Percentiles rank a stretch among this genome's conserved stretches.
Conservation (phyloP, 2,329 filamentous ascomycete species). For the Pseudogymnoascus sp. region DNA sequence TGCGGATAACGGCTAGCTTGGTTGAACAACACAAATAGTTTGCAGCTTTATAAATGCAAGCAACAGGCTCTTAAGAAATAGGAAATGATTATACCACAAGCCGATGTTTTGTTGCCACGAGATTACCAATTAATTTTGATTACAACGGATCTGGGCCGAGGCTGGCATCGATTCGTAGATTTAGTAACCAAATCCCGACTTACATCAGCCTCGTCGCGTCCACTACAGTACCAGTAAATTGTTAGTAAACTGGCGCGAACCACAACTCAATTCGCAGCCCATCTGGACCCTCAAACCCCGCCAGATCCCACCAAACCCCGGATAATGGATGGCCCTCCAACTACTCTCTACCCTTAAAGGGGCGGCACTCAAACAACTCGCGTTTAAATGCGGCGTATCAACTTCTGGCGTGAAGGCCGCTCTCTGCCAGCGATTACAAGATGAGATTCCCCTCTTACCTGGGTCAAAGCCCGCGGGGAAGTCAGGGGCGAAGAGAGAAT, state of each 20-base stretch:
- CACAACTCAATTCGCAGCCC: neutral
- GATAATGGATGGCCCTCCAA: constrained; percentile 27
- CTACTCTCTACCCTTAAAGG: constrained; percentile 38
- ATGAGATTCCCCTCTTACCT: constrained; percentile 26
- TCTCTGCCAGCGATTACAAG: constrained; percentile 45
- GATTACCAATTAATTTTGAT: constrained; percentile 1
- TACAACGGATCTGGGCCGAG: neutral
- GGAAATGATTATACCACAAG: neutral
- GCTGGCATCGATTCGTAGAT: neutral
- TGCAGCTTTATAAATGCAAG: neutral
- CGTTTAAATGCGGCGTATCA: constrained; percentile 53
- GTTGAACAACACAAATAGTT: neutral
- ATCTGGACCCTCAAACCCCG: neutral
- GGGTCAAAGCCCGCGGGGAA: neutral
- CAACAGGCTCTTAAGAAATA: neutral
- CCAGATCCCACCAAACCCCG: constrained; percentile 3
- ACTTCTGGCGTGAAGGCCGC: constrained; percentile 53
- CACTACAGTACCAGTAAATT: neutral
- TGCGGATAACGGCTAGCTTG: constrained; percentile 2
- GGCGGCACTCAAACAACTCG: constrained; percentile 50
- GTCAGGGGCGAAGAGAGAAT: neutral
- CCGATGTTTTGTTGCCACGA: neutral
- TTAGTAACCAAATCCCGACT: constrained; percentile 5
- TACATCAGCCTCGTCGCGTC: constrained; percentile 1
- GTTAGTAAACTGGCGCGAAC: neutral